Conservation (phyloP, 106 monocot species). For the Dactylorhiza incarnata region DNA sequence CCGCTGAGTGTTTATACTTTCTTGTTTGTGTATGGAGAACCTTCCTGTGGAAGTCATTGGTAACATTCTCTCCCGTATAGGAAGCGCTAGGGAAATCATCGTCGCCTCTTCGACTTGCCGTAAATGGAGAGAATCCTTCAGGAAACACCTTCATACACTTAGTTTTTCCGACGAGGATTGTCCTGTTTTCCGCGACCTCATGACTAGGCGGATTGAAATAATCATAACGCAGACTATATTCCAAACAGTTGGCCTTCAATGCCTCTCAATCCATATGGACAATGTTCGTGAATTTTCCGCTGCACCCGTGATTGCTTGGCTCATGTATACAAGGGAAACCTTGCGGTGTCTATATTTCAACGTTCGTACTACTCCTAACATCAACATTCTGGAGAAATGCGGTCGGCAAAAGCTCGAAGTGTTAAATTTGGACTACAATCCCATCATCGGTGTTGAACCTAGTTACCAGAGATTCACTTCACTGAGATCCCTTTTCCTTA, state of each 20-base stretch:
- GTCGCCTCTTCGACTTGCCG: conserved; percentile 84
- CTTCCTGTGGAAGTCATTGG: conserved; percentile 94
- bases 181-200: conserved; percentile 52
- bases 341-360: conserved; percentile 62
- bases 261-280: conserved; percentile 78
- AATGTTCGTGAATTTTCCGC: conserved; percentile 70
- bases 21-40: conserved; percentile 44
- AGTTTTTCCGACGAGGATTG: conserved; percentile 68
- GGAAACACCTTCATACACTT: conserved; percentile 69
- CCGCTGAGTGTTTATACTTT: background rate
- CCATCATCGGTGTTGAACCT: conserved; percentile 75
- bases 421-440: conserved; percentile 71
- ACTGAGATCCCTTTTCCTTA: conserved; percentile 68
- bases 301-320: conserved; percentile 95
- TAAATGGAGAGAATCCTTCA: conserved; percentile 79
- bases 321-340: conserved; percentile 94
- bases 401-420: conserved; percentile 80
- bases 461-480: conserved; percentile 75
- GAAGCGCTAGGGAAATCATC: conserved; percentile 63
- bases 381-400: conserved; percentile 84
- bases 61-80: conserved; percentile 84
- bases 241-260: conserved; percentile 70
- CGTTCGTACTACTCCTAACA: conserved; percentile 64
- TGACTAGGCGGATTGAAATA: conserved; percentile 69
- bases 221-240: conserved; percentile 95